Percentiles rank a stretch among this genome's conserved stretches.
phyloP scores from a whole-genome alignment of 805 yeast species.

The Babjeviella inositovora region DNA sequence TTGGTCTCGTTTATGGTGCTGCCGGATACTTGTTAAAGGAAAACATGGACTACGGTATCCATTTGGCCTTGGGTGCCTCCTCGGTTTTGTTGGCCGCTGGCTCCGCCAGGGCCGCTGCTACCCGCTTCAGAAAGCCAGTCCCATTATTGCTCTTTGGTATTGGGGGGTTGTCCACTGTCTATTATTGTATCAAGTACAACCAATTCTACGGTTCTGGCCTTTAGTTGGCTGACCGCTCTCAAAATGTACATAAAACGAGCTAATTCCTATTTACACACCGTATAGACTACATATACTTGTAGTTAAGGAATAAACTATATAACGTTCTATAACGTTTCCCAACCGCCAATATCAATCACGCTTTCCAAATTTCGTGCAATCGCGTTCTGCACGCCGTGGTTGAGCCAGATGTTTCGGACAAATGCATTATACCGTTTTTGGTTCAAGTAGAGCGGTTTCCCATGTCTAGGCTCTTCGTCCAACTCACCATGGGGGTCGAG shows the following conservation, averaged over 20 bases:
- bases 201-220: too few species aligned
- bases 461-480: slow-evolving; percentile 57
- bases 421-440: slow-evolving; percentile 48
- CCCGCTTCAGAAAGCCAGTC: slow-evolving; percentile 52
- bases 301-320: too few species aligned
- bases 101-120: slow-evolving; percentile 47
- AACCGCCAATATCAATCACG: slow-evolving; percentile 79
- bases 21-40: slow-evolving; percentile 63
- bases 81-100: slow-evolving; percentile 55
- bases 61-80: slow-evolving; percentile 63
- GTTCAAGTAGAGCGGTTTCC: slow-evolving; percentile 57
- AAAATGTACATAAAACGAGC: too few species aligned
- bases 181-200: slow-evolving; percentile 61
- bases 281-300: too few species aligned
- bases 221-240: too few species aligned
- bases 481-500: slow-evolving; percentile 77
- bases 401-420: slow-evolving; percentile 55
- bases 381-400: slow-evolving; percentile 60
- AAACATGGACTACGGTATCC: slow-evolving; percentile 70
- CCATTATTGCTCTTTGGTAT: slow-evolving; percentile 50
- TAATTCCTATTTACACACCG: too few species aligned
- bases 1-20: slow-evolving; percentile 43
- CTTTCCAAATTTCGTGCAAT: slow-evolving; percentile 73
- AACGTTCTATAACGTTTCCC: slow-evolving; percentile 76
- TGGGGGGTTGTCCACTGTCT: slow-evolving; percentile 48